Evolutionary conservation across 352 stramenopile species (phyloP), one percentile per base, ranked within the genome.

Genomic region (Pilasporangium apinafurcum): DNA sequence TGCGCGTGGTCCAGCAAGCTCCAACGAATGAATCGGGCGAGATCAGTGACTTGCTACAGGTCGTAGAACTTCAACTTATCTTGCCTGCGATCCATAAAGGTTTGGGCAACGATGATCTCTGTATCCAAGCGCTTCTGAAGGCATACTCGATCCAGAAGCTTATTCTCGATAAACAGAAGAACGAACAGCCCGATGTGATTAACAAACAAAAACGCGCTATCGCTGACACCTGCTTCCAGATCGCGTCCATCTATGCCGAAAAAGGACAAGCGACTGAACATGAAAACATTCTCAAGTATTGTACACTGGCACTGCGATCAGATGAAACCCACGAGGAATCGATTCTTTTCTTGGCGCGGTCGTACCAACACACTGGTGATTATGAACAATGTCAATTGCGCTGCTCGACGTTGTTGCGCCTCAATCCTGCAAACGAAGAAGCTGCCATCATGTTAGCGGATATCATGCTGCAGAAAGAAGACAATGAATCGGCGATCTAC

Each of bases 391-490:
- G 86, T 44, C 78, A 96, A 49, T 41, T 69, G 26, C 74, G 82
- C n/a, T 96, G 84, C 55, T 74, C 75, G 33, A 91, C 79, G 18
- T 50, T 96, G 20, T 45, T 96, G 32, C 65, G 81, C 1, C 57
- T 96, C 5, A 91, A 91, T 26, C 79, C 83, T 10, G 58, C 80
- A 6, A 65, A 91, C 25, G 83, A 96, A 51, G 83, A 92, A 49
- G 88, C 86, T 9, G 74, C 79, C 13, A 78, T 97, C 48, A 92
- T 97, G 67, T 62, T 97, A 5, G 86, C 85, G 10, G 91, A 97
- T 45, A 62, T 97, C 33, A 68, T 92, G 58, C 79, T 96, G 8
- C 68, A 93, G 36, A 88, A 94, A 28, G 82, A 91, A 27, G 82
- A 96, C 59, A 78, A 93, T 38, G 82, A 95, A 18, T 72, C 72